phyloP scores from a whole-genome alignment of 495 filamentous ascomycete genomes.

The Antarctomyces pellizariae region DNA sequence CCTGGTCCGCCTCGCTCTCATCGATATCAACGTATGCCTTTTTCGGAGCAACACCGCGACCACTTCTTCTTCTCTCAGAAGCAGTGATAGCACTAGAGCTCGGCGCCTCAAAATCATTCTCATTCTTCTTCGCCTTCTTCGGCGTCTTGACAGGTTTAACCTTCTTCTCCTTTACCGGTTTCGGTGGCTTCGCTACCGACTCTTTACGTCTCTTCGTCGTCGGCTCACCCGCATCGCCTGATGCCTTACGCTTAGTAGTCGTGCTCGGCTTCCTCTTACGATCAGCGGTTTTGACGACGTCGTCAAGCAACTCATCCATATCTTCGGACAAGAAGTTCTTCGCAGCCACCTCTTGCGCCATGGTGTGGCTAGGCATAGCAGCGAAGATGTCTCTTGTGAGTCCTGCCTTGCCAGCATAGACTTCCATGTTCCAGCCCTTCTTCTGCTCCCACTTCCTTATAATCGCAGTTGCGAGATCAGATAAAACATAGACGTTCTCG shows the following conservation, averaged over 20 bases:
- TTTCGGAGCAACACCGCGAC: constrained; percentile 18
- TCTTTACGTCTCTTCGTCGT: constrained; percentile 20
- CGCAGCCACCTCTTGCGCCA: constrained; percentile 61
- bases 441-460: constrained; percentile 65
- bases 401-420: constrained; percentile 58
- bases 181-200: constrained; percentile 12
- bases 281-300: constrained; percentile 21
- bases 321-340: constrained; percentile 64
- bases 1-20: constrained; percentile 27
- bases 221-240: constrained; percentile 24
- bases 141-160: constrained; percentile 14
- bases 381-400: constrained; percentile 59
- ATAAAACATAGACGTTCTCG: constrained; percentile 63
- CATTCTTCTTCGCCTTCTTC: constrained; percentile 14
- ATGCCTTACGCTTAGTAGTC: constrained; percentile 5
- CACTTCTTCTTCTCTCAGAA: constrained; percentile 26
- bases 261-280: constrained; percentile 12
- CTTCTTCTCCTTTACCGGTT: constrained; percentile 10
- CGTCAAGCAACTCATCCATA: constrained; percentile 38
- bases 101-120: constrained; percentile 15
- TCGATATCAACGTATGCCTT: constrained; percentile 26
- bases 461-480: constrained; percentile 64
- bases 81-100: constrained; percentile 11
- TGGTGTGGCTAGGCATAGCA: constrained; percentile 45
- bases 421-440: constrained; percentile 55